phyloP scores from a whole-genome alignment of 208 protist species.

The Ichthyophonus hoferi region DNA sequence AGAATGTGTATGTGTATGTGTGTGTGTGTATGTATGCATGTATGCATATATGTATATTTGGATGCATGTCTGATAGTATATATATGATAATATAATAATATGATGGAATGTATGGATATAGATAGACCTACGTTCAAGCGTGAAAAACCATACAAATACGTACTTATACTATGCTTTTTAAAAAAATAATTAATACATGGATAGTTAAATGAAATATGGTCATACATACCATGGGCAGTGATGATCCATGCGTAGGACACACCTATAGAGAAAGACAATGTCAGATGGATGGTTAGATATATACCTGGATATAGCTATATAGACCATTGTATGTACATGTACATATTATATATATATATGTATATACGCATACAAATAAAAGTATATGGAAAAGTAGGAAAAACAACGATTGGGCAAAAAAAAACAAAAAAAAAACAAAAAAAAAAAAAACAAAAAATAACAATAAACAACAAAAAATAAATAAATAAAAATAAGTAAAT shows the following conservation, averaged over 20 bases:
- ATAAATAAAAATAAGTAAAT: background rate
- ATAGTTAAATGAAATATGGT: background rate
- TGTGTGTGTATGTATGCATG: no score
- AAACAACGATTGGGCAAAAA: background rate
- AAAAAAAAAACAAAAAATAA: background rate
- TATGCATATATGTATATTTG: no score
- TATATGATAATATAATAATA: background rate
- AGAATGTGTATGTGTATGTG: no score
- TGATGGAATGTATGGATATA: no score
- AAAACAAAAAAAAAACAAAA: background rate
- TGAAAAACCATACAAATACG: background rate
- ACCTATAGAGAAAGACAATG: constrained; percentile 17
- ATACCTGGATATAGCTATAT: no score
- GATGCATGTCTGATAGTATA: no score
- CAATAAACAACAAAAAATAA: background rate
- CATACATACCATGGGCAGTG: constrained; percentile 55
- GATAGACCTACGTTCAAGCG: background rate
- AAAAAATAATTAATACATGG: background rate
- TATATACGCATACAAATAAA: background rate
- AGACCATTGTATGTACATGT: no score
- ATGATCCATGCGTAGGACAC: constrained; percentile 65
- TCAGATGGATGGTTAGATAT: background rate
- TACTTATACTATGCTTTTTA: background rate
- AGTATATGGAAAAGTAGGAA: no score
- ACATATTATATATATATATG: background rate